Percentiles rank a stretch among this genome's conserved stretches.
Conservation (phyloP, 164 flowering plant species). For the Magnolia kwangsiensis region DNA sequence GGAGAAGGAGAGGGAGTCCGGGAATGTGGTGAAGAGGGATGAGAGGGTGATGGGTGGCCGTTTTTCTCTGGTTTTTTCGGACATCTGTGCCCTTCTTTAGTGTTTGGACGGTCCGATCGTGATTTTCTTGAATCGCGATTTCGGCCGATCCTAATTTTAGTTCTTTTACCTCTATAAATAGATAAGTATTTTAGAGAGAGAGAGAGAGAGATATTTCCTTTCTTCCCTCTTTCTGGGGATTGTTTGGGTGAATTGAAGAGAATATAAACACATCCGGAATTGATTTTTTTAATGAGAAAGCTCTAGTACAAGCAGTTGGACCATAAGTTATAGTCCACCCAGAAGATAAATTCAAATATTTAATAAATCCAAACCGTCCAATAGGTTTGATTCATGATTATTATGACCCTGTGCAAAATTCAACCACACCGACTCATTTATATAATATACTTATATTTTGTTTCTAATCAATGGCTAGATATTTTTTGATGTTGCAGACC, state of each 20-base stretch:
- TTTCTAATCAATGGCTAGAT: too few species aligned
- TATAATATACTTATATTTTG: too few species aligned
- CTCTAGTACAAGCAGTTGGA: too few species aligned
- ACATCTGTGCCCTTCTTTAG: background rate
- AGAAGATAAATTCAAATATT: too few species aligned
- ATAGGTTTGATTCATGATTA: too few species aligned
- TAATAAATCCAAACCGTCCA: too few species aligned
- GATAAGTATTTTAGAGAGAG: background rate
- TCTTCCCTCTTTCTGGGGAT: background rate
- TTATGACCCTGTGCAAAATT: too few species aligned
- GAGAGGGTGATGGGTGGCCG: constrained; percentile 20
- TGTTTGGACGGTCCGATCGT: background rate
- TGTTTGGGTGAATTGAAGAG: background rate
- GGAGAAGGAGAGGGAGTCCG: constrained; percentile 13
- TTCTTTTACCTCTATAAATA: background rate
- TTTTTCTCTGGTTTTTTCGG: background rate
- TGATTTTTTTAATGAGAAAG: background rate
- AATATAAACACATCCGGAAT: constrained; percentile 1
- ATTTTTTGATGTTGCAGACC: too few species aligned
- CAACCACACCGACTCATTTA: too few species aligned
- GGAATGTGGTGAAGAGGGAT: constrained; percentile 26
- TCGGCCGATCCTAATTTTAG: background rate
- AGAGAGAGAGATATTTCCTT: background rate
- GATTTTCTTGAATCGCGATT: background rate
- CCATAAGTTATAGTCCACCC: too few species aligned